Percentiles rank a stretch among this genome's conserved stretches.
Conservation (phyloP, 106 monocot genomes). For the Allium fistulosum region DNA sequence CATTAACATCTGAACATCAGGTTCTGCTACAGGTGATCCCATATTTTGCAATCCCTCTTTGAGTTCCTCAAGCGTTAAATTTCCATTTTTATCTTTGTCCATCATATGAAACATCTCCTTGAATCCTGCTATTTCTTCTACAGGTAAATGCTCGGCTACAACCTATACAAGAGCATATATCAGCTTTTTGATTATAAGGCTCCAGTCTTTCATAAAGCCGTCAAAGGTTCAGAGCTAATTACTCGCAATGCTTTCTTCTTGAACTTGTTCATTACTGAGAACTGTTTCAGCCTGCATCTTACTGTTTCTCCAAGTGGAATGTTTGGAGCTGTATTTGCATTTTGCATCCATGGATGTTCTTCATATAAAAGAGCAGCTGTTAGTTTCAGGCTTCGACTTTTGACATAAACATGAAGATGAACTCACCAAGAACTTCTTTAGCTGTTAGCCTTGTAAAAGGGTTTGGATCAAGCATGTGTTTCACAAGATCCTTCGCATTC, state of each 20-base stretch:
- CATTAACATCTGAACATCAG: constrained; percentile 68
- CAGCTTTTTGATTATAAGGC: not conserved
- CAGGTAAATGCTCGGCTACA: constrained; percentile 54
- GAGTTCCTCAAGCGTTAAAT: constrained; percentile 71
- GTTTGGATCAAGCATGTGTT: constrained; percentile 52
- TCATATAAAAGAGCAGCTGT: constrained; percentile 3
- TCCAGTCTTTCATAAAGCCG: not conserved
- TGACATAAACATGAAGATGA: not conserved
- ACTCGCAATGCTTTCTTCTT: constrained; percentile 55
- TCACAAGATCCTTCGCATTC: constrained; percentile 52
- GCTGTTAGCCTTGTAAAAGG: constrained; percentile 40
- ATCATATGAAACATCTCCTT: constrained; percentile 74
- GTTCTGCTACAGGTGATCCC: constrained; percentile 42
- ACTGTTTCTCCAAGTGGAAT: constrained; percentile 50
- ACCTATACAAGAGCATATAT: constrained; percentile 29
- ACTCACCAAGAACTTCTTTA: constrained; percentile 49
- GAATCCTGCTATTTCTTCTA: constrained; percentile 53
- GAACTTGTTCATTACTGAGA: constrained; percentile 59
- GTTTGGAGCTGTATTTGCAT: constrained; percentile 24
- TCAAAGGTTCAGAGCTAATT: constrained; percentile 7
- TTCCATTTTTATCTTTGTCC: constrained; percentile 80
- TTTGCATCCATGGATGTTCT: constrained; percentile 57
- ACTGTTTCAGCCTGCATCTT: constrained; percentile 36
- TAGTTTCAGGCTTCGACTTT: not conserved
- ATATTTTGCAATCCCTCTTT: constrained; percentile 53